Evolutionary conservation across 2,329 filamentous ascomycete species (phyloP).

Genomic region (Trichoderma sp.): DNA sequence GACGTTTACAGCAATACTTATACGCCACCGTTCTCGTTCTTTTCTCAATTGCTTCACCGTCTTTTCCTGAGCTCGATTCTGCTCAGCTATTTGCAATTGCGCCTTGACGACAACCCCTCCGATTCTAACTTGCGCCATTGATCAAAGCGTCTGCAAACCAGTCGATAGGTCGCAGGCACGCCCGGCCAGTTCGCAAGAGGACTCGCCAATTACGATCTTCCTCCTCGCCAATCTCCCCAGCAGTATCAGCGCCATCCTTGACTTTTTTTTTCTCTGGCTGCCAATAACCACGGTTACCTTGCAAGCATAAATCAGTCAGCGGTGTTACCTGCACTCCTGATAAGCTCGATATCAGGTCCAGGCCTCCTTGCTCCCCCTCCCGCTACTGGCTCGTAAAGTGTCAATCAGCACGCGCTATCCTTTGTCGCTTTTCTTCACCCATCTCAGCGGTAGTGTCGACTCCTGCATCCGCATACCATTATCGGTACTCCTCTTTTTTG

Average conservation of each 20-base stretch:
- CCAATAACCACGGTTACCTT: neutral
- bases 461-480: neutral
- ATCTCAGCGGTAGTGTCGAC: neutral
- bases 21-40: neutral
- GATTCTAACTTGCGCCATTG: neutral
- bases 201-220: conserved; percentile 6
- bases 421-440: neutral
- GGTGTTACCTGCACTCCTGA: neutral
- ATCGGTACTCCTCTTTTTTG: neutral
- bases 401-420: neutral
- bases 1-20: neutral
- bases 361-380: conserved; percentile 5
- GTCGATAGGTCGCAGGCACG: neutral
- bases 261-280: neutral
- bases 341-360: conserved; percentile 2
- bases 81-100: neutral
- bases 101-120: neutral
- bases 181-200: neutral
- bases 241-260: conserved; percentile 1
- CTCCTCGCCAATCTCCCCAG: conserved; percentile 12
- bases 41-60: neutral
- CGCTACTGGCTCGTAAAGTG: neutral
- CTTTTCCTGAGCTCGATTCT: neutral
- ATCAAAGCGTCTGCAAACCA: neutral
- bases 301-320: conserved; percentile 1